Base-by-base conservation (phyloP, 2,329 filamentous ascomycete genomes). In the Trichophyton schoenleinii region DNA sequence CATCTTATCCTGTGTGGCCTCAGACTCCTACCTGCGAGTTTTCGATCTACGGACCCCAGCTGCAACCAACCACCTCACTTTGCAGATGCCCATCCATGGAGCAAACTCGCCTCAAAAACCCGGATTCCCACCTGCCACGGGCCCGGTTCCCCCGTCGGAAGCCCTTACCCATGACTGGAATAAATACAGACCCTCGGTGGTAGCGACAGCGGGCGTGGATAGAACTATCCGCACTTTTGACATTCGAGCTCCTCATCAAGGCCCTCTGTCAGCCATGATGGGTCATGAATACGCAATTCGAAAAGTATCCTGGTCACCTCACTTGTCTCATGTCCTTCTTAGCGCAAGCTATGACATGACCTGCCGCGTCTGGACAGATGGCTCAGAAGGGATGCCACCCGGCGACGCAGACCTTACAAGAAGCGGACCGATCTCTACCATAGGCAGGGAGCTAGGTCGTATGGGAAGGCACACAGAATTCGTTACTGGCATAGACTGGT, bases 271-370 rank as follows among this genome's bases (percentile, higher is more conserved):
- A 5, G 75, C 91, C 3, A 81, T 99, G 72, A 78, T 84, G 9
- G 94, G 94, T 11, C 94, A 99, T 73, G 86, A 94, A 58, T 99
- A 96, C 72, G 94, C 94, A 2, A 86, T 97, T 28, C 81, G 91
- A 57, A 85, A 88, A 65, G 70, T 99, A 3, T 83, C 89, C 4
- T 99, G 94, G 92, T 95, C 89, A 68, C 94, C 94, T 8, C 94
- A 99, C 77, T 81, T 94, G n/a, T 85, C 86, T 62, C 89, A 97
- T 71, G 82, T 96, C 8, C 75, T 99, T 48, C 80, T 96, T 48
- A 94, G 86, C 67, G 92, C 89, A 1, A 94, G 91, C 71, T 99
- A 99, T 74, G 94, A 99, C 75, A 99, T 99, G 94, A 96, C 89
- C 4, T 95, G 94, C 67, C 83, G 94, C 36, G 80, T 96, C 58